Conservation (phyloP, 306 rosid genomes). For the Quercus suber region DNA sequence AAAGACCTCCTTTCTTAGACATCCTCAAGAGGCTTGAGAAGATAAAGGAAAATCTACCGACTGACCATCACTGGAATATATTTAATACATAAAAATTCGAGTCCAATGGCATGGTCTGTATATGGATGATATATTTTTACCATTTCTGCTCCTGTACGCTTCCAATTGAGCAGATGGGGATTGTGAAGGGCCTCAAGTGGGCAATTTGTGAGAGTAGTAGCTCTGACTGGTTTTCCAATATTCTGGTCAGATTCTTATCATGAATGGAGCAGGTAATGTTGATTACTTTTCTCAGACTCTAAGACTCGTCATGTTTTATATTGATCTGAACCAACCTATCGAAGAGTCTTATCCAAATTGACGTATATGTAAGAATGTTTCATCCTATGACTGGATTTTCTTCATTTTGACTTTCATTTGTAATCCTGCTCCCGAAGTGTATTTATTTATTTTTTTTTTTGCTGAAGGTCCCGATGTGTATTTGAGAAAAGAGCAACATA, state of each 20-base stretch:
- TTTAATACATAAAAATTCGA: constrained; percentile 38
- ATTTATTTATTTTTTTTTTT: neutral
- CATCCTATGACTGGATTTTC: neutral
- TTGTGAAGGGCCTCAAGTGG: constrained; percentile 35
- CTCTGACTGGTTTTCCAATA: constrained; percentile 16
- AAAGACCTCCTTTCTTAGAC: constrained; percentile 79
- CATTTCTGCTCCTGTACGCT: constrained; percentile 19
- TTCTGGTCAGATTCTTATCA: constrained; percentile 22
- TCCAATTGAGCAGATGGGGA: constrained; percentile 20
- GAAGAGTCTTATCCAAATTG: constrained; percentile 21
- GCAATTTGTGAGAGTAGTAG: constrained; percentile 15
- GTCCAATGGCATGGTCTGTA: constrained; percentile 19
- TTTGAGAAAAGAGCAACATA: neutral
- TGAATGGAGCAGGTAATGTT: constrained; percentile 16
- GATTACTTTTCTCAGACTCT: constrained; percentile 14
- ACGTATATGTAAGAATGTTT: neutral
- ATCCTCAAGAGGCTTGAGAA: constrained; percentile 79
- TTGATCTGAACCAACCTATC: constrained; percentile 8
- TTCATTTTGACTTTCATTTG: neutral
- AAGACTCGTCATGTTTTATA: neutral
- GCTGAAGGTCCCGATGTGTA: neutral
- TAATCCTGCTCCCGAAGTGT: neutral
- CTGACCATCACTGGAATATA: constrained; percentile 78
- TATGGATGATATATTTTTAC: constrained; percentile 28
- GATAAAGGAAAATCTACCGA: constrained; percentile 58